A percentile compares a stretch with the other conserved stretches of the same genome.
Conservation (phyloP, 805 yeast genomes). For the Scheffersomyces amazonensis region DNA sequence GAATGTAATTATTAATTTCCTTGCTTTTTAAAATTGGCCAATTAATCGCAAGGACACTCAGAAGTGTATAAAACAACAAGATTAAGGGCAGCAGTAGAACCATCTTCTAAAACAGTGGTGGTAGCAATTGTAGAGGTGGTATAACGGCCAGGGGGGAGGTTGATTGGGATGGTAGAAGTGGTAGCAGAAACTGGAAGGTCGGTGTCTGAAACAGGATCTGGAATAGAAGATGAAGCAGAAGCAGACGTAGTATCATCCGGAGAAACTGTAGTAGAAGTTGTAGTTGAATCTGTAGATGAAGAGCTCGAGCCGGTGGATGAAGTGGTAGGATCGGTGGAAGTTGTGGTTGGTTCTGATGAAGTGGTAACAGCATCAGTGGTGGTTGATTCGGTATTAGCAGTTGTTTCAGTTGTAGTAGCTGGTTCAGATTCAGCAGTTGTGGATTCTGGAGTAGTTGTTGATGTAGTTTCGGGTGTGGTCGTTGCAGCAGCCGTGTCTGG, state of each 20-base stretch:
- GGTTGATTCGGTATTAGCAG: not conserved
- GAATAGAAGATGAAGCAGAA: not conserved
- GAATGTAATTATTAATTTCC: too few species aligned
- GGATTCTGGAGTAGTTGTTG: not conserved
- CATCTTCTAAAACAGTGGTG: conserved; percentile 14
- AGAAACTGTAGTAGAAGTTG: conserved; percentile 3
- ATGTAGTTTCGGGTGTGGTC: conserved; percentile 3
- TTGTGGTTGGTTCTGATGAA: not conserved
- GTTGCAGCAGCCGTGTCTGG: conserved; percentile 6
- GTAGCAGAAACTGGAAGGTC: conserved; percentile 1
- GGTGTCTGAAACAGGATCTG: not conserved
- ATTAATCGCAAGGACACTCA: too few species aligned
- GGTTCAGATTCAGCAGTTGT: not conserved
- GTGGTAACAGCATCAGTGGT: not conserved
- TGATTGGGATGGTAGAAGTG: conserved; percentile 7
- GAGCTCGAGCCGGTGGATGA: not conserved
- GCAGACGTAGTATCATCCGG: not conserved
- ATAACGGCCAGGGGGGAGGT: conserved; percentile 17
- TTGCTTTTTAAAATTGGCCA: too few species aligned
- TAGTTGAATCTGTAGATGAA: not conserved
- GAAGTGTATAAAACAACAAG: conserved; percentile 20
- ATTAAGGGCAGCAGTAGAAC: conserved; percentile 19
- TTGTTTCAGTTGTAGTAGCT: not conserved
- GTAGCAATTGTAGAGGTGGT: conserved; percentile 12
- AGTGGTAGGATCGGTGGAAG: not conserved